Base-by-base conservation (phyloP, 176 grass and related monocot species). In the Luzula sylvatica region DNA sequence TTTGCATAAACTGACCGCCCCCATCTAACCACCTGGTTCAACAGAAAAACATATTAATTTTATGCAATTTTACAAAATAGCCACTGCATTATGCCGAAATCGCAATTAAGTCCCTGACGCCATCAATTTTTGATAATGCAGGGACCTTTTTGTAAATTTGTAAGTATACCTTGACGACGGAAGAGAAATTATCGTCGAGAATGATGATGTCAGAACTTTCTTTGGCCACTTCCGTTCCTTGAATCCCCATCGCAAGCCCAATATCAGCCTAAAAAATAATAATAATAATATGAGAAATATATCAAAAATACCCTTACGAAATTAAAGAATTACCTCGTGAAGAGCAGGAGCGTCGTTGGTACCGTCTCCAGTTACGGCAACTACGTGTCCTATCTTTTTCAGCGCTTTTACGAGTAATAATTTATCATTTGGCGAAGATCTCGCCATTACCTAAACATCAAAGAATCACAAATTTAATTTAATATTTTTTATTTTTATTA, bases 221-320 rank as follows among this genome's bases (percentile, higher is more conserved):
- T 86, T 98, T 98, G 41, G 92, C 92, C 57, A 98, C 92, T 79
- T 98, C 92, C 65, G 92, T 98, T 56, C 92, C 92, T 69, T 90
- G 75, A 44, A 98, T 86, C 15, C 92, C 92, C 92, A 98, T 98
- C 20, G 92, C 53, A 69, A 98, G 92, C 70, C 92, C 92, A 56
- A 98, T 98, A 61, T 98, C 81, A 76, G 92, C 92, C 92, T 98
- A 72, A 80, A 81, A 40, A 75, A 55, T 20, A 25, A 53, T 55
- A 58, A 20, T 23, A 64, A 40, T 23, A 43, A 46, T 21, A 16
- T 47, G 40, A 45, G 14, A 45, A 45, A 14, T 45, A 14, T 9
- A 45, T 8, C 40, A 45, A 9, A 9, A 45, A 14, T 45, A 50
- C 9, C 44, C 38, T 35, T 35, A 35, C 30, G 9, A 0, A 35